These are phyloP conservation scores for Phytophthora syringae DNA, from an alignment of 352 stramenopile species.

Conservation along the genomic window DNA sequence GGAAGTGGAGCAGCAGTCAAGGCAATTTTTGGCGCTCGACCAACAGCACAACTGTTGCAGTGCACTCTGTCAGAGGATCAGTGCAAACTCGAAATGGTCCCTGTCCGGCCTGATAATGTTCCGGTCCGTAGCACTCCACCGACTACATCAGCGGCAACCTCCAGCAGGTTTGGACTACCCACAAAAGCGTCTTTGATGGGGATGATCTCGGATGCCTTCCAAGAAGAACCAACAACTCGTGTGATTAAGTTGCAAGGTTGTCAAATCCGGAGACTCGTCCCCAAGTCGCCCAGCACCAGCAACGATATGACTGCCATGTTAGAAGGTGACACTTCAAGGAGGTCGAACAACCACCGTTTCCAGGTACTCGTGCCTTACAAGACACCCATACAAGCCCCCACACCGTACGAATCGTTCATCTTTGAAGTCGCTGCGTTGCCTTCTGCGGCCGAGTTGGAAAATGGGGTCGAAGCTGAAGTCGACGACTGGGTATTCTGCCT, in stretches of 20 bases:
- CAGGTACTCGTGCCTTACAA: slow-evolving; percentile 49
- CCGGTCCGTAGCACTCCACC: neutral
- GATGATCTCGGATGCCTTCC: slow-evolving; percentile 57
- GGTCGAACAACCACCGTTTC: slow-evolving; percentile 37
- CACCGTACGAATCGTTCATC: slow-evolving; percentile 46
- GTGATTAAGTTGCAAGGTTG: slow-evolving; percentile 58
- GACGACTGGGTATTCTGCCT: slow-evolving; percentile 45
- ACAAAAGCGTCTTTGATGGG: slow-evolving; percentile 52
- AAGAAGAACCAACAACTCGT: slow-evolving; percentile 32
- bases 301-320: neutral
- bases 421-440: slow-evolving; percentile 39
- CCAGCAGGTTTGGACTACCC: slow-evolving; percentile 52
- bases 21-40: slow-evolving; percentile 39
- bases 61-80: slow-evolving; percentile 67
- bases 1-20: slow-evolving; percentile 34
- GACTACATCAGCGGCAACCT: slow-evolving; percentile 3
- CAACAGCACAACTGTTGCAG: slow-evolving; percentile 45
- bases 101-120: slow-evolving; percentile 27
- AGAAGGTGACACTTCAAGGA: neutral
- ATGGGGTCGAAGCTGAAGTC: slow-evolving; percentile 13
- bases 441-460: slow-evolving; percentile 8
- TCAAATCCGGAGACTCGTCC: slow-evolving; percentile 46
- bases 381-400: slow-evolving; percentile 12
- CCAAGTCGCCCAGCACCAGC: slow-evolving; percentile 13
- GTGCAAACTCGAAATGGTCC: slow-evolving; percentile 61